Conservation (phyloP, 805 yeast species). For the Nakazawaea laoshanensis region DNA sequence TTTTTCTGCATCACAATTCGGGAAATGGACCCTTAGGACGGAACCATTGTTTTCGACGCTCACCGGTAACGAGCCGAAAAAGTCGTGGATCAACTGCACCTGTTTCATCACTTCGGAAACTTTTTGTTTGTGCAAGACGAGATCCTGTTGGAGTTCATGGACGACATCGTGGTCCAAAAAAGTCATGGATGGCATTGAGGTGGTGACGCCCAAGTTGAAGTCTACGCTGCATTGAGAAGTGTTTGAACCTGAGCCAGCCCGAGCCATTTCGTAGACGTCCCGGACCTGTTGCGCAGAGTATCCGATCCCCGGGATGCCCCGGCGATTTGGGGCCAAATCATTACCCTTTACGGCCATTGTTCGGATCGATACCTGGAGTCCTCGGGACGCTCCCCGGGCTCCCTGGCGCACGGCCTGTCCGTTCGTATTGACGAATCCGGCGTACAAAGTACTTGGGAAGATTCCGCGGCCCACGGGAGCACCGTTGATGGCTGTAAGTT, state of each 20-base stretch:
- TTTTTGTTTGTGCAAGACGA: conserved; percentile 28
- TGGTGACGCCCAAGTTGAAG: conserved; percentile 33
- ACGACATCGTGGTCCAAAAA: conserved; percentile 38
- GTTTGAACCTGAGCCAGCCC: conserved; percentile 19
- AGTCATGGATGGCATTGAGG: conserved; percentile 28
- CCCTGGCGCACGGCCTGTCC: too few species aligned
- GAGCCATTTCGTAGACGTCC: conserved; percentile 24
- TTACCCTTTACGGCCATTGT: too few species aligned
- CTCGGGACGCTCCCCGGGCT: too few species aligned
- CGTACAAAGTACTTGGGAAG: conserved; percentile 24
- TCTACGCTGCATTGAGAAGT: conserved; percentile 48
- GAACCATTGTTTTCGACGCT: conserved; percentile 31
- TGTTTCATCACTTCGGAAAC: conserved; percentile 34
- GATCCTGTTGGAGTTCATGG: conserved; percentile 25
- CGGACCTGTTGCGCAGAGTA: too few species aligned
- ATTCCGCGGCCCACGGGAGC: conserved; percentile 13
- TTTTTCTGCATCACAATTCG: conserved; percentile 54
- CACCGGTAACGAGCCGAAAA: conserved; percentile 60
- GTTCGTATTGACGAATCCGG: conserved; percentile 25
- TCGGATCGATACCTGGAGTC: too few species aligned
- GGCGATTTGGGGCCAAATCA: too few species aligned
- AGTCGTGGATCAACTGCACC: conserved; percentile 34
- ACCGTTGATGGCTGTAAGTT: conserved; percentile 1
- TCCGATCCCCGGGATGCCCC: too few species aligned
- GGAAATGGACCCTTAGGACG: conserved; percentile 53